Base-by-base conservation (phyloP, 1,284 basidiomycete genomes). In the Sphagnurus paluster region DNA sequence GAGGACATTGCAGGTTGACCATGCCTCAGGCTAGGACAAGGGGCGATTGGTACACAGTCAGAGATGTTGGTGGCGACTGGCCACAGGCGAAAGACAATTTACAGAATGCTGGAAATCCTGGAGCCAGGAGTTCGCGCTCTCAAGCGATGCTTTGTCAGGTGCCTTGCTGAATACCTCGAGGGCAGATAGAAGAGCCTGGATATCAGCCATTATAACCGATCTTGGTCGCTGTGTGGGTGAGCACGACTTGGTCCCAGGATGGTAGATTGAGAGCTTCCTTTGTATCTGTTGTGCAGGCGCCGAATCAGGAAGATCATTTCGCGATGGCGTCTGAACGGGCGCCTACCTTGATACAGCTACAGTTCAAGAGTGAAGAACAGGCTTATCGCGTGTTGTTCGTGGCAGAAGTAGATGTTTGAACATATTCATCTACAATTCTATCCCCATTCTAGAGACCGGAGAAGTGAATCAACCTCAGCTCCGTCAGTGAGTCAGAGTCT, bases 61-160 rank as follows among this genome's bases (percentile, higher is more conserved):
- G 82, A 83, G 70, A 71, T 66, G 72, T 66, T 68, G 71, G 74
- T 72, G 65, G 75, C 60, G 65, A 73, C 66, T 77, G 78, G 74
- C 77, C 75, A 80, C 67, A 77, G 76, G 77, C 74, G 80, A 82
- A 79, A 82, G 70, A 73, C 67, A 71, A 90, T 84, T 84, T 83
- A 95, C 93, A 72, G 91, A 93, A 75, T 96, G 93, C 72, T 97
- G 93, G 65, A 96, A 97, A 69, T 93, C 90, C 72, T 93, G 89
- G 52, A 97, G 83, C 91, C 91, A 96, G 57, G 84, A 74, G 71
- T 93, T 95, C 56, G 93, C 93, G 54, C 78, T 79, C 56, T 90
- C 87, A 58, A 98, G 82, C 9, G 90, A 84, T 11, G 69, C 69
- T 56, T 90, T 87, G 75, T 97, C 90, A 23, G 95, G 90, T 33